A percentile compares a stretch with the other conserved stretches of the same genome.
Conservation (phyloP, 208 protist genomes). For the Trypanosoma mega region DNA sequence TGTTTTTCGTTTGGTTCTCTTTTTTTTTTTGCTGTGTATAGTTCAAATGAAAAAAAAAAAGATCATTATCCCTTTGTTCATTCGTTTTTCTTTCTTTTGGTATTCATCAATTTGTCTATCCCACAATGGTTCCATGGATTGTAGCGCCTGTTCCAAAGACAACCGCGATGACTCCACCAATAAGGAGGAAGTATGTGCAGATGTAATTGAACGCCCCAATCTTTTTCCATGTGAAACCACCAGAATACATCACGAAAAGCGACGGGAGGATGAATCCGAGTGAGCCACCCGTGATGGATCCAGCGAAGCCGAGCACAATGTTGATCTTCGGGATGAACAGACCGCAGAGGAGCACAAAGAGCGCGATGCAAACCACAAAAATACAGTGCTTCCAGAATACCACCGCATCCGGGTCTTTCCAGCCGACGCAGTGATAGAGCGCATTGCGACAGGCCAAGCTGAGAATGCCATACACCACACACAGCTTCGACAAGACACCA, state of each 20-base stretch:
- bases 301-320: constrained; percentile 74
- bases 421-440: constrained; percentile 53
- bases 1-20: too few relatives aligned
- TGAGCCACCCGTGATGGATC: constrained; percentile 68
- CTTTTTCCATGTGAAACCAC: constrained; percentile 53
- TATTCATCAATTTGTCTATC: neutral
- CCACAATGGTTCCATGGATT: constrained; percentile 37
- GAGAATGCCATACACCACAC: constrained; percentile 51
- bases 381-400: constrained; percentile 60
- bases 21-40: too few relatives aligned
- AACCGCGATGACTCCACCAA: constrained; percentile 59
- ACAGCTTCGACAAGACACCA: constrained; percentile 61
- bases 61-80: too few relatives aligned
- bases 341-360: constrained; percentile 59
- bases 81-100: too few relatives aligned
- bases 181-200: constrained; percentile 40
- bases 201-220: constrained; percentile 54
- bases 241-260: constrained; percentile 72
- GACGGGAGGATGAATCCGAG: constrained; percentile 80
- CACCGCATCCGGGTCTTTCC: constrained; percentile 49
- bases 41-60: too few relatives aligned
- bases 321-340: constrained; percentile 80
- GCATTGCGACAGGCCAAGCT: constrained; percentile 60
- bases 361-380: constrained; percentile 41
- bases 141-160: constrained; percentile 67